Evolutionary conservation across 306 rosid genomes (phyloP), one percentile per base, ranked within the genome.

Genomic region (Malus sieversii): DNA sequence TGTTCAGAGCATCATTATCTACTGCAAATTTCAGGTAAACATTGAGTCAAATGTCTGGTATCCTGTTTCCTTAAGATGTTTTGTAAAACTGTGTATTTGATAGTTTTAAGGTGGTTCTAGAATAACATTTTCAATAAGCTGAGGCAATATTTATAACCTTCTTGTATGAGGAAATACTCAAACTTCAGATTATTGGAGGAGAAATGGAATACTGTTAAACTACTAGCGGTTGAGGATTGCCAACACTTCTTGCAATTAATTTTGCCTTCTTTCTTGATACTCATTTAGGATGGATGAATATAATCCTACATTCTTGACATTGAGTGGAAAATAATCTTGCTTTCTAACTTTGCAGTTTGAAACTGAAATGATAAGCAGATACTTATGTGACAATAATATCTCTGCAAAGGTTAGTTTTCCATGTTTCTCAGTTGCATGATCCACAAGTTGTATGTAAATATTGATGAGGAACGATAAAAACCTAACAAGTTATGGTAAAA

Each of bases 11-110:
- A 88, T 94, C 85, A 94, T 94, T 75, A 55, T 94, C 86, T 90
- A 94, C 87, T 92, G 97, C 93, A 94, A 94, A 78, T 94, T 90
- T 87, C 97, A 90, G 97, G 98, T 91, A 80, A 55, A 86, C 42
- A 22, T 33, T 77, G 33, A 77, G 58, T 74, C 46, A 5, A 27
- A 68, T 73, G 77, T 80, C 64, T 64, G 22, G 58, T 74, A 18
- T 52, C 23, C 18, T 10, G 22, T 66, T 55, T 67, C 38, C 4
- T 35, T 25, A 27, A 40, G 25, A 52, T 35, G 40, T 32, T 20
- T 38, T 1, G 4, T 66, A 14, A 16, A 10, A 22, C 53, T 32
- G 29, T 32, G 29, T 65, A 40, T 53, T 48, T 11, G 29, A 20
- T 18, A 68, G 33, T 23, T 27, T 59, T 22, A 60, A 33, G 25